Percentiles rank a stretch among this genome's conserved stretches.
phyloP scores from a whole-genome alignment of 1,284 basidiomycete species.

The Naganishia albida region DNA sequence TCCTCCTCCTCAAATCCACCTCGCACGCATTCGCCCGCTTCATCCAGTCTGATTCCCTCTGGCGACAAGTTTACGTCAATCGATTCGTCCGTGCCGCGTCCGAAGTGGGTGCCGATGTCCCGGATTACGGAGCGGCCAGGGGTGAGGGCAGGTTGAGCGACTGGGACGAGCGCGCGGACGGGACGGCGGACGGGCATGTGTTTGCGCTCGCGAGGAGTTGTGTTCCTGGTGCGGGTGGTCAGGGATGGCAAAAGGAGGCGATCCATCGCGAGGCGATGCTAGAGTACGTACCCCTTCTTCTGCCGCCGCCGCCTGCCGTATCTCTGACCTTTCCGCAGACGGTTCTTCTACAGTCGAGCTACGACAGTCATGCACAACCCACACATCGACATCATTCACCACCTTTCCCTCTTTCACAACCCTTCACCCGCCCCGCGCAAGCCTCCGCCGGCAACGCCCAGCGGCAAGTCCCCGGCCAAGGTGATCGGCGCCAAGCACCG shows the following conservation, averaged over 20 bases:
- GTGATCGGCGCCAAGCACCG: conserved; percentile 31
- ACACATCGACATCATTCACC: conserved; percentile 44
- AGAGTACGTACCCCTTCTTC: conserved; percentile 40
- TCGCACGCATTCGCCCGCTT: conserved; percentile 41
- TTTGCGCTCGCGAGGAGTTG: conserved; percentile 27
- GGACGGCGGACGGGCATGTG: conserved; percentile 9
- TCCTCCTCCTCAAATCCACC: conserved; percentile 41
- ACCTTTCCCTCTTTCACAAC: conserved; percentile 50
- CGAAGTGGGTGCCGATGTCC: conserved; percentile 3
- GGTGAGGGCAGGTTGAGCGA: conserved; percentile 9
- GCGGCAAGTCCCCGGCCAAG: conserved; percentile 11
- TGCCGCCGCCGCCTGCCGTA: background rate
- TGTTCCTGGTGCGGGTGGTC: conserved; percentile 25
- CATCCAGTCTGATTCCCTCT: conserved; percentile 45
- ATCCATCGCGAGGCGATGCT: conserved; percentile 47
- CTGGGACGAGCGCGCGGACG: conserved; percentile 2
- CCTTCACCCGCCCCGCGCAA: conserved; percentile 30
- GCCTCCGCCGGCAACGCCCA: background rate
- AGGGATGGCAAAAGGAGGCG: conserved; percentile 46
- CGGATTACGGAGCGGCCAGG: conserved; percentile 7
- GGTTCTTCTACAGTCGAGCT: conserved; percentile 46
- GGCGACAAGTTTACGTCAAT: conserved; percentile 50
- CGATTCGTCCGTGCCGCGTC: conserved; percentile 39
- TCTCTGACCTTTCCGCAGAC: conserved; percentile 35
- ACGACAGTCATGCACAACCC: conserved; percentile 44